Percentiles rank a stretch among this genome's conserved stretches.
Evolutionary conservation across 805 yeast genomes (phyloP).

Genomic region (Sungouiozyma intestinalis): DNA sequence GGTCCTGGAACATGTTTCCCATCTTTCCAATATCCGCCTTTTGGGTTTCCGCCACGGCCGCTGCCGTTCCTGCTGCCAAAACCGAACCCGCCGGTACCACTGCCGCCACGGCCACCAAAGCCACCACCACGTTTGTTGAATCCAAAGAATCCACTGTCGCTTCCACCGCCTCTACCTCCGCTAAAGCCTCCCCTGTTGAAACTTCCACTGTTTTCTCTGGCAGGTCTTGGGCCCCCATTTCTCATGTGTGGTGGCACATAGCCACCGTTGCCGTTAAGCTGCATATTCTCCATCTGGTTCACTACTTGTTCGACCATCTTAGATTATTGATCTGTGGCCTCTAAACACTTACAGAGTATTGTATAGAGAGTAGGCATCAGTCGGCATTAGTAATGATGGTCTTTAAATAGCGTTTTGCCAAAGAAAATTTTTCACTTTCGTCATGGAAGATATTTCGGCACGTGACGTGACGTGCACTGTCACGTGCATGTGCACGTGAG

Average conservation of each 20-base stretch:
- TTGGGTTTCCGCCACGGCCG: conserved; percentile 12
- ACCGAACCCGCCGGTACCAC: conserved; percentile 32
- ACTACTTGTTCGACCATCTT: conserved; percentile 47
- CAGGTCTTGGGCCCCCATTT: conserved; percentile 18
- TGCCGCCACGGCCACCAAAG: conserved; percentile 27
- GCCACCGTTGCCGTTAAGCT: conserved; percentile 31
- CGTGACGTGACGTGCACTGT: neutral
- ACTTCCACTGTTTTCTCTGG: conserved; percentile 6
- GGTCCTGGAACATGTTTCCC: conserved; percentile 84
- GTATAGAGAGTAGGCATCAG: neutral
- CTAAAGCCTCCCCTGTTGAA: conserved; percentile 26
- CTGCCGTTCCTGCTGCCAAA: conserved; percentile 26
- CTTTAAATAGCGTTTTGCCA: neutral
- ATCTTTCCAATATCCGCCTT: conserved; percentile 65
- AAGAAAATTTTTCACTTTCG: neutral
- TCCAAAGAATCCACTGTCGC: conserved; percentile 25
- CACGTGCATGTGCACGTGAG: neutral
- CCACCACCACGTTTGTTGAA: conserved; percentile 21
- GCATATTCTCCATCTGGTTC: conserved; percentile 47
- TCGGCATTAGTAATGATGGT: neutral
- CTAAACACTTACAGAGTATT: no score
- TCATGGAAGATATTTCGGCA: neutral
- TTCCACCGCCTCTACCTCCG: conserved; percentile 14
- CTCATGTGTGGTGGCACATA: conserved; percentile 45
- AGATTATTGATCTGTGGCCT: neutral